Evolutionary conservation across 352 stramenopile species (phyloP), one percentile per base, ranked within the genome.

Genomic region (Lagenidium giganteum): DNA sequence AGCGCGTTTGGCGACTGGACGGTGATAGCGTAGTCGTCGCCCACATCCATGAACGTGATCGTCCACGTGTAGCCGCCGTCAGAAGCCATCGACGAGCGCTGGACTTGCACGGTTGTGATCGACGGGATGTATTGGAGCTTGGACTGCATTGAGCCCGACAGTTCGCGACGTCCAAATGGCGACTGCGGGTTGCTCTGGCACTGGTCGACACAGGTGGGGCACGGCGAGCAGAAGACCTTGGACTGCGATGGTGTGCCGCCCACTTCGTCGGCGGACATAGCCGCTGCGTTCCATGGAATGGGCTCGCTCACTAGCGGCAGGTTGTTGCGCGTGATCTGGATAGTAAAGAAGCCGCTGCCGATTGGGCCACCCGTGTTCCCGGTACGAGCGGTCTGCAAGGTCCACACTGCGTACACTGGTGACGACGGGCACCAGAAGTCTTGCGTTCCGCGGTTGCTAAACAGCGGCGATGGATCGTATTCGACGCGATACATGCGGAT

Each of bases 271-370:
- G 40, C 60, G 1, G 85, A 64, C n/a, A 75, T 56, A 2, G 86
- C 82, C 20, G 91, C 82, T 8, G 90, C 88, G 58, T 98, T 72
- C 64, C 89, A 97, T 16, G 87, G 80, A 54, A 98, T 96, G 14
- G 80, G 70, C 34, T 94, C 55, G 3, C 70, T 73, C 2, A 51
- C 49, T 17, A 58, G 28, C 2, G 63, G 23, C 2, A 42, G 44
- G 30, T 72, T 69, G n/a, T 48, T 49, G 0, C 68, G 55, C 13
- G 48, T 76, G 17, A 84, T 53, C 24, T 62, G 23, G 7, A 84
- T 24, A 13, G 42, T 54, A 26, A 84, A 84, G 40, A 54, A 82
- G 0, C 71, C 71, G 3, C 33, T 54, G 8, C 47, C 42, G 6
- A 82, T 76, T 1, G 61, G 24, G 2, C 61, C 51, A 7, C 58